Base-by-base conservation (phyloP, 2,329 filamentous ascomycete genomes). In the Acarospora socialis region DNA sequence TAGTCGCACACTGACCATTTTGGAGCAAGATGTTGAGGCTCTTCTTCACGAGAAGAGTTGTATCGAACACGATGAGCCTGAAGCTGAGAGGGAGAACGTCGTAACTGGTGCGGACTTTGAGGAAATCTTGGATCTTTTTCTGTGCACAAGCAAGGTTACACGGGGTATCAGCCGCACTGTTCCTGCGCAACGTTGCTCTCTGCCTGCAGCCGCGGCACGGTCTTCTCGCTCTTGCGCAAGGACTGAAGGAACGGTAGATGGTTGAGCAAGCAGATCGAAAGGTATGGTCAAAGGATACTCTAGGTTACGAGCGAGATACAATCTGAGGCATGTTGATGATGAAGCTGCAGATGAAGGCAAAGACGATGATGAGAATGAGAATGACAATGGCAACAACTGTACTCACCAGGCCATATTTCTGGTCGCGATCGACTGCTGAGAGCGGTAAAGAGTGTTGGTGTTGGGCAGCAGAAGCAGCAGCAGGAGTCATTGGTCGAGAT, bases 51-150 rank as follows among this genome's bases (percentile, higher is more conserved):
- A 94, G 74, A 36, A 98, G 69, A 40, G 86, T 77, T 40, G 84
- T 95, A 57, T 98, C 92, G 54, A 98, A 81, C 42, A 94, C 74
- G 50, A 98, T 92, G 34, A 98, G 74, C 42, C 90, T 81, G 60
- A 92, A 98, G 45, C 86, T 94, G 39, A 98, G 73, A 12, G 90
- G 90, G 28, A 98, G 69, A 44, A 98, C 90, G 61, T 98, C 90
- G 65, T 98, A 98, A 56, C 86, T 94, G 21, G 83, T 95, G 51
- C 90, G 79, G 46, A 92, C 79, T 58, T 86, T 92, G 53, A 98
- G 75, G 60, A 98, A 98, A 47, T 93, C 81, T 57, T 90, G 81
- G 48, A 95, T 86, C 41, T 81, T 78, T 64, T 77, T 77, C 86
- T 92, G 58, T 43, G 46, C 32, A 39, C 24, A 42, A 29, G 33